Base-by-base conservation (phyloP, 257 asterid genomes). In the Nicotiana tomentosiformis region DNA sequence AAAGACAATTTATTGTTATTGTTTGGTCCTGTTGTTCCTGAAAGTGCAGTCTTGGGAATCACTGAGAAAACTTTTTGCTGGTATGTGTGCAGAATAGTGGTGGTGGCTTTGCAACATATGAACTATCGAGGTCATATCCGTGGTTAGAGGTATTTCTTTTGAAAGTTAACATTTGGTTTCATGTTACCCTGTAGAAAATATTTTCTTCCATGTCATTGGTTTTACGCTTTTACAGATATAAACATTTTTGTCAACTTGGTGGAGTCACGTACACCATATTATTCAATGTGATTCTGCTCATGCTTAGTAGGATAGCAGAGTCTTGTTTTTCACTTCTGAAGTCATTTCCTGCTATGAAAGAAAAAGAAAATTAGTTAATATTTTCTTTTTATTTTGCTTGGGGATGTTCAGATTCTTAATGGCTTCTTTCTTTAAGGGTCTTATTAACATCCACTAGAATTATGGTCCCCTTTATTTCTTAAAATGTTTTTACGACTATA, bases 21-120 rank as follows among this genome's bases (percentile, higher is more conserved):
- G 26, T 7, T 35, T 35, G 7, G 37, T 35, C 37, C 20, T 46
- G 37, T 3, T 72, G 60, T 46, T 72, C 64, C 43, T 29, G 64
- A 76, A 72, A 51, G 16, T 8, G 46, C 64, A 26, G 26, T 76
- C 29, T 56, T 72, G 61, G 49, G 79, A 72, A 46, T 72, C 61
- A 23, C 86, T 89, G 87, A 89, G 65, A 66, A 66, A 77, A 55
- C 76, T 84, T 62, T 88, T 85, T 80, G 85, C 79, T 87, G 85
- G 68, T 84, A 79, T 84, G 67, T 84, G 86, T 85, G 84, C 97
- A 96, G 98, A 96, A 96, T 77, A 76, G 70, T 32, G 93, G 76
- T 65, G 99, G 99, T 58, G 97, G 99, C 82, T 91, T 92, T 85
- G 99, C 99, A 84, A 93, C 99, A 49, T 94, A 96, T 89, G 99